A percentile compares a stretch with the other conserved stretches of the same genome.
Conservation (phyloP, 441 rosid species). For the Pelargonium fulgidum region DNA sequence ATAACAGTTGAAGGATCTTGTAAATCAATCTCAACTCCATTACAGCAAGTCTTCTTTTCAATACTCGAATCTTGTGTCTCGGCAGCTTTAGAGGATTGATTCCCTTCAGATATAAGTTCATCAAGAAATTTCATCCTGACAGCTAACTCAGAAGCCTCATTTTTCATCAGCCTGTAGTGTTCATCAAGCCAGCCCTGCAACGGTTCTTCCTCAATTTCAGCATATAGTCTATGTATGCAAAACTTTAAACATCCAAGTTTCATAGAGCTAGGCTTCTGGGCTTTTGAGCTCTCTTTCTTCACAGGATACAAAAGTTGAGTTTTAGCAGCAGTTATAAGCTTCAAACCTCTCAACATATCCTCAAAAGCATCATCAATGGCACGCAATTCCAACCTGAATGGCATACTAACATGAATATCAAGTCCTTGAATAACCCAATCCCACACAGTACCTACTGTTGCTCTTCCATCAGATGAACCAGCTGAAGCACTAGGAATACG, state of each 20-base stretch:
- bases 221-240: conserved; percentile 64
- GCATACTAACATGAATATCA: conserved; percentile 84
- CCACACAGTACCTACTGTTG: conserved; percentile 48
- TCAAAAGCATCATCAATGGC: conserved; percentile 97
- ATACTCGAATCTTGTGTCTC: conserved; percentile 47
- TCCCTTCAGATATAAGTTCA: conserved; percentile 47
- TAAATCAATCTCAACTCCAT: conserved; percentile 61
- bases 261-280: conserved; percentile 57
- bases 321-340: conserved; percentile 70
- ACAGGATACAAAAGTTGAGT: conserved; percentile 44
- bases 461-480: conserved; percentile 45
- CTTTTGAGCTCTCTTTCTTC: conserved; percentile 62
- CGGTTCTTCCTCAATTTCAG: conserved; percentile 99
- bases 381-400: conserved; percentile 88
- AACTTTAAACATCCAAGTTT: conserved; percentile 77
- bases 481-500: conserved; percentile 68
- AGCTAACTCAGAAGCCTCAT: conserved; percentile 87
- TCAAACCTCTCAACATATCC: conserved; percentile 90
- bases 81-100: conserved; percentile 39
- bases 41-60: conserved; percentile 45
- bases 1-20: conserved; percentile 51
- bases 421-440: conserved; percentile 99
- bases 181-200: conserved; percentile 99
- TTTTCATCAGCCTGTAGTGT: conserved; percentile 77
- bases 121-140: conserved; percentile 84